These are phyloP conservation scores for Angomonas desouzai DNA, from an alignment of 208 protist species.

Conservation along the genomic window DNA sequence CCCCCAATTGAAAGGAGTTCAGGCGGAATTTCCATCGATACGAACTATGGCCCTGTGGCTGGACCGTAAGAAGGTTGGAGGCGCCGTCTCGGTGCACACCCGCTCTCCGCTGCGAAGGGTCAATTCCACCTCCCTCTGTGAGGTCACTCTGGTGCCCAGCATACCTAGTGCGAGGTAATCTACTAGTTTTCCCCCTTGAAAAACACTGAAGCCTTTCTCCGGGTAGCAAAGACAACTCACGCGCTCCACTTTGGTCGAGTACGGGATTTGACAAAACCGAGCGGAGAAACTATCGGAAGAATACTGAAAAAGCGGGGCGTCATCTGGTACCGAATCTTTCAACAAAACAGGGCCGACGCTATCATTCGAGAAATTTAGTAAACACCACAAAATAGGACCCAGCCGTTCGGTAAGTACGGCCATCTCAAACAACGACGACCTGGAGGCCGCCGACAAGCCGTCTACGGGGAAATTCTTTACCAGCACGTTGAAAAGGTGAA, in stretches of 20 bases:
- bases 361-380: background rate
- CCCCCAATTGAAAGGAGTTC: background rate
- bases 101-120: constrained; percentile 11
- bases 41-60: background rate
- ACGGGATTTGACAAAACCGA: constrained; percentile 9
- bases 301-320: background rate
- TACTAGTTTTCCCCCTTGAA: background rate
- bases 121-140: constrained; percentile 1
- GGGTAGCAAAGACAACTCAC: background rate
- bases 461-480: background rate
- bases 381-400: background rate
- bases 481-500: background rate
- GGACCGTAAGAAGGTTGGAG: constrained; percentile 7
- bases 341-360: background rate
- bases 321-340: background rate
- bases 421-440: background rate
- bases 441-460: background rate
- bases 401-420: background rate
- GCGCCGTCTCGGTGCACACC: constrained; percentile 8
- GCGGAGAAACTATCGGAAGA: constrained; percentile 2
- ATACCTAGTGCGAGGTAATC: constrained; percentile 17
- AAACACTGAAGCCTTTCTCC: background rate
- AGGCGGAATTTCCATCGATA: constrained; percentile 9
- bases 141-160: constrained; percentile 16
- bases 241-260: background rate